Percentiles rank a stretch among this genome's conserved stretches.
phyloP scores from a whole-genome alignment of 768 basidiomycete genomes.

The Mycena belliarum region DNA sequence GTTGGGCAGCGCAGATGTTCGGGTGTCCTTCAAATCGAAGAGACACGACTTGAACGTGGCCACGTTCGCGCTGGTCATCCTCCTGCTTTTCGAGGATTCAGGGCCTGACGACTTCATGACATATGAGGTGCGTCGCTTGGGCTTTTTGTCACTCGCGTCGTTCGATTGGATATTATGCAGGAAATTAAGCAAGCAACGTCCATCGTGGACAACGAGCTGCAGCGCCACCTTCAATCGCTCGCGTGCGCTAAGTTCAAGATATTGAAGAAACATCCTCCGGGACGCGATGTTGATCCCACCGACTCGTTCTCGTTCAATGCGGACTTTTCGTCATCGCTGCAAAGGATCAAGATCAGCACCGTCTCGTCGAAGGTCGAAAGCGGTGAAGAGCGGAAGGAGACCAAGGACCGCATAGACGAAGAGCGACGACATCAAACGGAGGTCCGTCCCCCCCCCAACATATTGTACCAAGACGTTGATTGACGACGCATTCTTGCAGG shows the following conservation, averaged over 20 bases:
- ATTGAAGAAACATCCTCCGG: constrained; percentile 86
- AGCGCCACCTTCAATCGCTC: constrained; percentile 92
- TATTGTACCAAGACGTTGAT: too few species aligned
- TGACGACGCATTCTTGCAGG: constrained; percentile 50
- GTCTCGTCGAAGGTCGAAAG: constrained; percentile 87
- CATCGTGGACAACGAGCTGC: constrained; percentile 77
- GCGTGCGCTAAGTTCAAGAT: constrained; percentile 95
- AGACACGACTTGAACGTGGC: constrained; percentile 92
- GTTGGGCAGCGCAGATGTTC: constrained; percentile 88
- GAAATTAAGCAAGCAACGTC: constrained; percentile 78
- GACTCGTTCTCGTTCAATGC: constrained; percentile 92
- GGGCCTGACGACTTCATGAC: constrained; percentile 68
- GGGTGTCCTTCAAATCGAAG: constrained; percentile 73
- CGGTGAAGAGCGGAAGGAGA: constrained; percentile 86
- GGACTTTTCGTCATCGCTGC: constrained; percentile 77
- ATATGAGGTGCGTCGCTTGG: constrained; percentile 58
- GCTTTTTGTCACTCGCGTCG: background rate
- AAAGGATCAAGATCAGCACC: constrained; percentile 92
- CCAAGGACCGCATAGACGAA: constrained; percentile 86
- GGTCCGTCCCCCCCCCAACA: constrained; percentile 58
- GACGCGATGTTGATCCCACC: constrained; percentile 71
- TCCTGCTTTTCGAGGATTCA: constrained; percentile 82
- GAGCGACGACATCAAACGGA: constrained; percentile 89
- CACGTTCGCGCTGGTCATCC: constrained; percentile 83
- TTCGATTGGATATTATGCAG: constrained; percentile 41